A percentile compares a stretch with the other conserved stretches of the same genome.
Conservation (phyloP, 2,329 filamentous ascomycete species). For the Teratosphaeria viscida region DNA sequence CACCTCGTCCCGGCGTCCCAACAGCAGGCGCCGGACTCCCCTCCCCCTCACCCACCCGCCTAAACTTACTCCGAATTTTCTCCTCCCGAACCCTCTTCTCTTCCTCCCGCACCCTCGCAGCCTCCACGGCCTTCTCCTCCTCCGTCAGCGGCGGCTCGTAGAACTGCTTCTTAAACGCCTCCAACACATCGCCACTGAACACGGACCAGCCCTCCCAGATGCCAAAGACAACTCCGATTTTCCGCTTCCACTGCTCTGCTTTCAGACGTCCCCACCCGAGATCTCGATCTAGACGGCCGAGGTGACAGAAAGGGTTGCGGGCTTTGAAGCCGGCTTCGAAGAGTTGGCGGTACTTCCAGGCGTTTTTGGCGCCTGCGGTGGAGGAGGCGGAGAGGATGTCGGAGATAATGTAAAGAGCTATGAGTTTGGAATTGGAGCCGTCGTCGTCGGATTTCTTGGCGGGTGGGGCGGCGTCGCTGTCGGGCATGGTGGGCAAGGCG, state of each 20-base stretch:
- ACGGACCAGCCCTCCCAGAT: constrained; percentile 57
- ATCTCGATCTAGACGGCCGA: constrained; percentile 63
- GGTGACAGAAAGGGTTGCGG: constrained; percentile 60
- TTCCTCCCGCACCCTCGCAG: constrained; percentile 45
- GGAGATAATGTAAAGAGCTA: constrained; percentile 69
- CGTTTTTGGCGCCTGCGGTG: constrained; percentile 67
- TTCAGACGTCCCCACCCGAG: constrained; percentile 70
- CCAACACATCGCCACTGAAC: constrained; percentile 65
- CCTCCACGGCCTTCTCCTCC: constrained; percentile 44
- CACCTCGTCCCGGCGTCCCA: constrained; percentile 30
- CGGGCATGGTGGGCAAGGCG: constrained; percentile 13
- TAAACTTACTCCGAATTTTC: constrained; percentile 27
- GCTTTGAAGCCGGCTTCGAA: constrained; percentile 63
- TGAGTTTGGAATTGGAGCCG: constrained; percentile 61
- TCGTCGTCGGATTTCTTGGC: constrained; percentile 39
- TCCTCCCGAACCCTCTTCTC: constrained; percentile 33
- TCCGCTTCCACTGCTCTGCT: constrained; percentile 75
- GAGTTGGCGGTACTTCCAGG: constrained; percentile 75
- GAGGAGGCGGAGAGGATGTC: constrained; percentile 72
- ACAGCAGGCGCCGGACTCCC: constrained; percentile 5
- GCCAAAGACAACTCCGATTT: constrained; percentile 56
- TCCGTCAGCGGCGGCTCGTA: constrained; percentile 54
- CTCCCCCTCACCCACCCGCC: constrained; percentile 42
- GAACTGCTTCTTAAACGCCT: constrained; percentile 59
- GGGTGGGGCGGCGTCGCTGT: constrained; percentile 14